phyloP scores from a whole-genome alignment of 2,329 filamentous ascomycete species.

The Aspergillus transmontanensis region DNA sequence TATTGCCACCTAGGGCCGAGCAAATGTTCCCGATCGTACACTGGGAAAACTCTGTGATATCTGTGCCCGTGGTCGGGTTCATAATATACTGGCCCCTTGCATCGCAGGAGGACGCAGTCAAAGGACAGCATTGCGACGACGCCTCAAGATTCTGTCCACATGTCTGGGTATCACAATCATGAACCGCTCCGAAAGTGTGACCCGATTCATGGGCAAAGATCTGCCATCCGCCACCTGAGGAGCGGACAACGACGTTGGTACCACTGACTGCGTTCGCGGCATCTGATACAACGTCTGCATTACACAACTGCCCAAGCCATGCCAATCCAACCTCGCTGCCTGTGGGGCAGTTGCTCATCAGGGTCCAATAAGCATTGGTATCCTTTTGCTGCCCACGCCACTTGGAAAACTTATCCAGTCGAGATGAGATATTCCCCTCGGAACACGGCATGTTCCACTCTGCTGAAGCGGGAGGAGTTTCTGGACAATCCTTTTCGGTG shows the following conservation, averaged over 20 bases:
- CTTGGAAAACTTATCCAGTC: slow-evolving; percentile 81
- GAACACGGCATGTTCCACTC: slow-evolving; percentile 82
- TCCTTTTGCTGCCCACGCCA: slow-evolving; percentile 83
- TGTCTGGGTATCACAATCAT: slow-evolving; percentile 76
- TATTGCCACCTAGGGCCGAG: slow-evolving; percentile 75
- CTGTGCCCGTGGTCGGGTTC: slow-evolving; percentile 81
- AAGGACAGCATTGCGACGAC: slow-evolving; percentile 77
- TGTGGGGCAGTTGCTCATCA: slow-evolving; percentile 80
- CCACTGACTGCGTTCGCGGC: slow-evolving; percentile 73
- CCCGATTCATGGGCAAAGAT: slow-evolving; percentile 93
- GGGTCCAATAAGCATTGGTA: slow-evolving; percentile 88
- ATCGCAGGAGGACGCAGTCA: slow-evolving; percentile 68
- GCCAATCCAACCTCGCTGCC: slow-evolving; percentile 85
- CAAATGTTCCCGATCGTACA: slow-evolving; percentile 95
- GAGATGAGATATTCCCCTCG: slow-evolving; percentile 64
- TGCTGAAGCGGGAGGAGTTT: slow-evolving; percentile 64
- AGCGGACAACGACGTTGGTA: slow-evolving; percentile 86
- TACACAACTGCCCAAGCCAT: slow-evolving; percentile 88
- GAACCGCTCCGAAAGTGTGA: slow-evolving; percentile 93
- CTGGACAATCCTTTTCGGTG: slow-evolving; percentile 73
- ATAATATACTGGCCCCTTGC: slow-evolving; percentile 84
- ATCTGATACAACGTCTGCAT: slow-evolving; percentile 53
- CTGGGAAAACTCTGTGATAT: slow-evolving; percentile 78
- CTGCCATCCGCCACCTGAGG: slow-evolving; percentile 84
- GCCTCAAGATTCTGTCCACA: slow-evolving; percentile 67